A percentile compares a stretch with the other conserved stretches of the same genome.
Evolutionary conservation across 108 stramenopile genomes (phyloP).

Genomic region (Craspedostauros australis): DNA sequence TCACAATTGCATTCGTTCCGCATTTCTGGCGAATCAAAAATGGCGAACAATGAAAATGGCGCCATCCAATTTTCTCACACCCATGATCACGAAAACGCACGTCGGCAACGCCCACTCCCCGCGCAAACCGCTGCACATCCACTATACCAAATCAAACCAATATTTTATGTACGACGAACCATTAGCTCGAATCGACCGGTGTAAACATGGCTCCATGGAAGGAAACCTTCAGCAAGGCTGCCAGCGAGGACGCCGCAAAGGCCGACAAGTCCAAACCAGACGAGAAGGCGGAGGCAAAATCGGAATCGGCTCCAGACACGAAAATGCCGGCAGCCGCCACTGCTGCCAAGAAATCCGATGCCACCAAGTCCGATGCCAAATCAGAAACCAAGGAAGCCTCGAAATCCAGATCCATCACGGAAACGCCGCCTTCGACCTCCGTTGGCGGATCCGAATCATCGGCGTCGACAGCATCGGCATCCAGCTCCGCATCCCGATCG

Average conservation of each 20-base stretch:
- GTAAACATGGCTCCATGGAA: constrained; percentile 15
- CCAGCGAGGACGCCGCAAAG: neutral
- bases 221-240: neutral
- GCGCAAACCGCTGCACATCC: too few relatives aligned
- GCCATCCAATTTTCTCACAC: too few relatives aligned
- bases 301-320: neutral
- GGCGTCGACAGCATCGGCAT: too few relatives aligned
- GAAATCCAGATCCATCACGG: neutral
- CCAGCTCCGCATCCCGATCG: neutral
- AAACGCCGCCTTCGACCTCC: neutral
- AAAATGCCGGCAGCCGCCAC: neutral
- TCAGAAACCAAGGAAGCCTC: neutral
- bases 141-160: too few relatives aligned
- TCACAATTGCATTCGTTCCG: too few relatives aligned
- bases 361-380: neutral
- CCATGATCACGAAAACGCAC: too few relatives aligned
- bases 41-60: too few relatives aligned
- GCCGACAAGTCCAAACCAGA: neutral
- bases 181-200: constrained; percentile 23
- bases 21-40: too few relatives aligned
- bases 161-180: too few relatives aligned
- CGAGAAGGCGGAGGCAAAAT: neutral
- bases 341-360: neutral
- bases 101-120: too few relatives aligned
- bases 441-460: too few relatives aligned